Evolutionary conservation across 75 land plant genomes (phyloP).

Genomic region (Picea glauca): DNA sequence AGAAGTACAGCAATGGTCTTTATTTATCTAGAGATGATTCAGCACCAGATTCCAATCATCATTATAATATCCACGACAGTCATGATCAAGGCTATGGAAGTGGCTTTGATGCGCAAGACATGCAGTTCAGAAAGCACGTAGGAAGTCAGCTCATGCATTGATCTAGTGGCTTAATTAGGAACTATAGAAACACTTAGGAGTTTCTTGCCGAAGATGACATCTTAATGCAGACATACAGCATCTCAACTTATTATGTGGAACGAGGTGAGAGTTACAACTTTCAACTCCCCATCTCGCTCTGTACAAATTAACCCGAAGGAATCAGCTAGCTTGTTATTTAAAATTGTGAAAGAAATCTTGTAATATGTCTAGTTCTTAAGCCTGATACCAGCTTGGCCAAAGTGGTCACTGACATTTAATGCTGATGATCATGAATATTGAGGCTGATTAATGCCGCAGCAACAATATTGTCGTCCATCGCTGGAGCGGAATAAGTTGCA

Average conservation of each 20-base stretch:
- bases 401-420: conserved; percentile 11
- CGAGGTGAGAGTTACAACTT: not conserved
- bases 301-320: conserved; percentile 3
- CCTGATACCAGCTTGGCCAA: not conserved
- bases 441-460: conserved; percentile 7
- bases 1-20: conserved; percentile 26
- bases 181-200: too few relatives aligned
- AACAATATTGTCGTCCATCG: not conserved
- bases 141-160: conserved; percentile 54
- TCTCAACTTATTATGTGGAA: not conserved
- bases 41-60: conserved; percentile 20
- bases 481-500: not conserved
- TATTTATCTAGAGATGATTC: conserved; percentile 31
- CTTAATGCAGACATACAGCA: not conserved
- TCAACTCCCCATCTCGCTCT: not conserved
- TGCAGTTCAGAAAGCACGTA: conserved; percentile 38
- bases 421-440: conserved; percentile 3
- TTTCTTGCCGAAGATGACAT: not conserved
- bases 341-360: conserved; percentile 8
- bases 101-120: conserved; percentile 30
- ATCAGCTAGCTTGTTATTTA: conserved; percentile 4
- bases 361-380: conserved; percentile 4
- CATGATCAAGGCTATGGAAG: conserved; percentile 11
- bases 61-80: conserved; percentile 15
- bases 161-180: conserved; percentile 29